Evolutionary conservation across 192 early-diverging fungal species (phyloP), one percentile per base, ranked within the genome.

Genomic region (Endogone sp.): DNA sequence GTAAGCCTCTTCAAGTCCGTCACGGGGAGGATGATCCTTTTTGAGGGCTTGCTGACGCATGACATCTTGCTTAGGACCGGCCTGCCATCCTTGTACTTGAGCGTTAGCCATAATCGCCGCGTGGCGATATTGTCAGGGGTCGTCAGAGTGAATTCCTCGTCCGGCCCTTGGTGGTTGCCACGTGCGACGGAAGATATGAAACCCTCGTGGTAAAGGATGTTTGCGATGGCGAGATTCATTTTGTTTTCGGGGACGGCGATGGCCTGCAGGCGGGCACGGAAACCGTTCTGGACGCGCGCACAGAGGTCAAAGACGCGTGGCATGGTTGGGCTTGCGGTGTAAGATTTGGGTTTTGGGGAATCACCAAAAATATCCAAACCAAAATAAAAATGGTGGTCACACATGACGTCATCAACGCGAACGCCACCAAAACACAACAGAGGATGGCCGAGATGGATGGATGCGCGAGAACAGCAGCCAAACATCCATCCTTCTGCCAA

Each of bases 201-300:
- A 10, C 97, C 97, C 77, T 98, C 92, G 65, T 88, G 84, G 27
- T n/a, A n/a, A n/a, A 98, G 90, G 54, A 97, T 92, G 20, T 88
- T 89, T 60, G 85, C 78, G 10, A 98, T 90, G 3, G 93, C 85
- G 10, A 89, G 74, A 81, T 96, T 97, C 78, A 92, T 87, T 56
- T 93, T 94, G 31, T 89, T 89, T 69, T 94, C 87, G 8, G 95
- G 95, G 49, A 98, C 88, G 26, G 93, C 92, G 64, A 95, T 94
- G 26, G 85, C 82, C 60, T 87, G 88, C 25, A 94, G 77, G 10
- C 88, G 84, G 22, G 89, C 91, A 16, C 87, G 84, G 77, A 94
- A 97, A 55, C 91, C 89, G 81, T 98, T 98, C 71, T 93, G 91
- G 60, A 98, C 85, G 82, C 93, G 89, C 22, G 93, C 90, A 71